Conservation (phyloP, 192 early-diverging fungal species). For the Rhizophagus sp. region DNA sequence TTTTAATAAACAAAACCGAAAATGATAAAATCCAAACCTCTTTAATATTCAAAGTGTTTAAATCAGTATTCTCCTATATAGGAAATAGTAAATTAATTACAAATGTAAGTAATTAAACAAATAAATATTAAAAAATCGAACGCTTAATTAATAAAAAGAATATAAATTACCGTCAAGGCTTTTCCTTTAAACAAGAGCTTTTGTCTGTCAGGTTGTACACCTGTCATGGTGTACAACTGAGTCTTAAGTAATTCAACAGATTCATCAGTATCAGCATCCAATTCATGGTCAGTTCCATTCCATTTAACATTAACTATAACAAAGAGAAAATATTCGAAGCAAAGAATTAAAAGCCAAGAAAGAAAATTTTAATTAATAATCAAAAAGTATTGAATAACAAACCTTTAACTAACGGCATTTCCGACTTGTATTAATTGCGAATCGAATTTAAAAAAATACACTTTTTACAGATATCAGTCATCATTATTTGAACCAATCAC, state of each 20-base stretch:
- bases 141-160: neutral
- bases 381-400: neutral
- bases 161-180: slow-evolving; percentile 69
- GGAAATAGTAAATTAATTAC: neutral
- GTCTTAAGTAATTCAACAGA: slow-evolving; percentile 82
- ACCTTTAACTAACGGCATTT: neutral
- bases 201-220: slow-evolving; percentile 90
- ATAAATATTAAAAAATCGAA: too few relatives aligned
- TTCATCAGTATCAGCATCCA: slow-evolving; percentile 75
- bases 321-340: too few relatives aligned
- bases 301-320: slow-evolving; percentile 83
- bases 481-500: too few relatives aligned
- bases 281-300: slow-evolving; percentile 82
- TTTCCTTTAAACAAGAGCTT: slow-evolving; percentile 95
- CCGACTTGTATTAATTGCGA: too few relatives aligned
- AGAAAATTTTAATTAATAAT: slow-evolving; percentile 3
- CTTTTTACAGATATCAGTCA: too few relatives aligned
- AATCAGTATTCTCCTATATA: slow-evolving; percentile 74
- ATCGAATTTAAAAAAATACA: too few relatives aligned
- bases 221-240: slow-evolving; percentile 88
- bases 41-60: slow-evolving; percentile 74
- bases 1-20: slow-evolving; percentile 35
- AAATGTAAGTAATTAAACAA: neutral
- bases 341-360: too few relatives aligned
- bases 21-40: slow-evolving; percentile 43